phyloP scores from a whole-genome alignment of 352 stramenopile species.

The Phytophthora hybrid region DNA sequence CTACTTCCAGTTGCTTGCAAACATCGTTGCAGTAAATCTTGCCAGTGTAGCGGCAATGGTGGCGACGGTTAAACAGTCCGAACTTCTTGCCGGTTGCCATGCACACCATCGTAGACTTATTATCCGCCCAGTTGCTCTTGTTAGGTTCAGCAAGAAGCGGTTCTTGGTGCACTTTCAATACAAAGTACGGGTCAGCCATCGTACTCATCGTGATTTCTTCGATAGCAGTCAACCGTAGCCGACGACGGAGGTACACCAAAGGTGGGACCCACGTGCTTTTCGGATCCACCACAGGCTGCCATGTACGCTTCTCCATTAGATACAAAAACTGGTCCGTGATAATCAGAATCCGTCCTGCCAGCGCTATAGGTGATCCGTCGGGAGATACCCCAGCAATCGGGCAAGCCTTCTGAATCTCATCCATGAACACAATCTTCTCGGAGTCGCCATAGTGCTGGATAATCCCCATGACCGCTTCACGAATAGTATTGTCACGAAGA shows the following conservation, averaged over 20 bases:
- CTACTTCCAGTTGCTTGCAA: conserved; percentile 79
- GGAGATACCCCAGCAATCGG: conserved; percentile 31
- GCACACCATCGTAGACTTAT: conserved; percentile 86
- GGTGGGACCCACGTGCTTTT: conserved; percentile 66
- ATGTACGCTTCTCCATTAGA: conserved; percentile 79
- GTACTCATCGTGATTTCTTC: conserved; percentile 86
- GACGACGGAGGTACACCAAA: conserved; percentile 78
- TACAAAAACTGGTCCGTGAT: conserved; percentile 83
- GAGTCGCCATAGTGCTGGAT: conserved; percentile 81
- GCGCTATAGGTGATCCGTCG: conserved; percentile 45
- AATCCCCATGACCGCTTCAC: conserved; percentile 72
- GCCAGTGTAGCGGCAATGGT: conserved; percentile 89
- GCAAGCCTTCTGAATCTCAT: conserved; percentile 74
- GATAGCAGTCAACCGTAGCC: conserved; percentile 64
- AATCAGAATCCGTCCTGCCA: conserved; percentile 62
- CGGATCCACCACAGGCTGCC: conserved; percentile 60
- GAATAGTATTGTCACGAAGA: conserved; percentile 64
- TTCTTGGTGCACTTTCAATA: conserved; percentile 69
- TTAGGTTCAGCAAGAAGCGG: conserved; percentile 67
- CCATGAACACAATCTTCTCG: conserved; percentile 86
- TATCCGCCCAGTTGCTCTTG: conserved; percentile 87
- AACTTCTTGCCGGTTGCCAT: conserved; percentile 91
- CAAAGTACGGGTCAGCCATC: conserved; percentile 83
- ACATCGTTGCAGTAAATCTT: conserved; percentile 90
- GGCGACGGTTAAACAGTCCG: conserved; percentile 85